Base-by-base conservation (phyloP, 2,329 filamentous ascomycete species). In the Xylariaceae sp. region DNA sequence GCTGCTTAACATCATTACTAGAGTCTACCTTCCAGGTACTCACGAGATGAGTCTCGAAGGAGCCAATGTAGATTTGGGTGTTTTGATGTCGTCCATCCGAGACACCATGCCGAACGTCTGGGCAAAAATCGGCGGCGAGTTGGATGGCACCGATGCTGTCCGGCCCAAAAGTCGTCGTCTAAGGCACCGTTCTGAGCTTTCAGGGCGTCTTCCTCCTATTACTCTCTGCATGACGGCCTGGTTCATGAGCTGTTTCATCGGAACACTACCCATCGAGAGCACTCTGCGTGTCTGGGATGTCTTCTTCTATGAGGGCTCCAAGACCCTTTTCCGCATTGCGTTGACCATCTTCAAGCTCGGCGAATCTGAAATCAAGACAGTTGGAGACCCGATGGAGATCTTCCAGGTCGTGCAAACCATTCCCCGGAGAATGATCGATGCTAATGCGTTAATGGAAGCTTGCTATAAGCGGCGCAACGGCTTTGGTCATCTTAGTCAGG, bases 231-330 rank as follows among this genome's bases (percentile, higher is more conserved):
- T 94, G 74, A 96, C 92, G 8, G 90, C 92, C 3, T 97, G 93
- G 93, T 95, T 97, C 74, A 97, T 97, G 93, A 95, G 90, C 53
- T 89, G 94, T 68, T 97, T 94, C 73, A 94, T 97, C 62, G 92
- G 92, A 56, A 96, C 90, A 0, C 78, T 97, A 15, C 93, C 93
- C 1, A 92, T 96, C 62, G 93, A 97, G 75, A 91, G 88, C 15
- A 93, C 92, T 0, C 82, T 97, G 15, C 88, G 93, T 6, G 90
- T 97, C 1, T 97, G 93, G 93, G 93, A 97, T 68, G 85, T 91
- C 1, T 92, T 97, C 71, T 96, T 97, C 73, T 96, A 95, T 73
- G 93, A 97, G 74, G 93, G 93, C 2, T 92, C 89, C 53, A 95
- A 94, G 73, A 96, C 92, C 0, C 83, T 97, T 5, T 97, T 97